Evolutionary conservation across 2,329 filamentous ascomycete species (phyloP).

Genomic region (Penicillium nordicum): DNA sequence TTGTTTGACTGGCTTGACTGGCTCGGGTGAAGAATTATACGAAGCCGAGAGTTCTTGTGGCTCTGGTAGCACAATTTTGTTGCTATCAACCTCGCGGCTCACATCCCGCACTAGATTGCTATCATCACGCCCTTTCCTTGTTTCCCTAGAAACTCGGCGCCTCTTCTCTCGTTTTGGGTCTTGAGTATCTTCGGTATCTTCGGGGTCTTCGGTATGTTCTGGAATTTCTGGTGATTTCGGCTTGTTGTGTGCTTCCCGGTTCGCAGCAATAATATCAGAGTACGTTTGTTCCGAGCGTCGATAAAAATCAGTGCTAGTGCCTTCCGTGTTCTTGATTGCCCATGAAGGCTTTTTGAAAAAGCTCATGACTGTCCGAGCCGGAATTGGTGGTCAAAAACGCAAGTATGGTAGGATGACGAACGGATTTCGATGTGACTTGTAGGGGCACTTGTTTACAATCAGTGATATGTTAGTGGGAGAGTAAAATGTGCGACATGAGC

Average conservation of each 20-base stretch:
- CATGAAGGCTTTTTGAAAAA: conserved; percentile 57
- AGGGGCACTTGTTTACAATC: background rate
- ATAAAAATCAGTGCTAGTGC: conserved; percentile 45
- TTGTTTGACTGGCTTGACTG: background rate
- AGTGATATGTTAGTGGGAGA: background rate
- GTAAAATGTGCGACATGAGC: background rate
- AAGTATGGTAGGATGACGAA: background rate
- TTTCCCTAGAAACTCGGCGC: conserved; percentile 23
- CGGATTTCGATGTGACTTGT: background rate
- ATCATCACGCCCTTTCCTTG: conserved; percentile 4
- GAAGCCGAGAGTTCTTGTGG: background rate
- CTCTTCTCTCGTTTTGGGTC: conserved; percentile 21
- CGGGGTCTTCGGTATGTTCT: background rate
- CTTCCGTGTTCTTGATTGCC: conserved; percentile 41
- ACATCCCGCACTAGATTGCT: too few relatives aligned
- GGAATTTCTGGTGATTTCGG: conserved; percentile 9
- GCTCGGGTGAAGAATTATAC: background rate
- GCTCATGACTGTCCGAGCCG: conserved; percentile 25
- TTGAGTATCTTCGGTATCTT: background rate
- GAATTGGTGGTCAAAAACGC: background rate
- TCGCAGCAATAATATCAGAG: conserved; percentile 44
- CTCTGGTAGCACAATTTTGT: background rate
- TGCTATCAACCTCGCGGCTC: background rate
- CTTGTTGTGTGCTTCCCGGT: conserved; percentile 36
- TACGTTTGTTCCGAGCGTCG: conserved; percentile 48